Percentiles rank a stretch among this genome's conserved stretches.
These are phyloP conservation scores for Linnemannia elongata DNA, from an alignment of 192 early-diverging fungal genomes.

Conservation along the genomic window DNA sequence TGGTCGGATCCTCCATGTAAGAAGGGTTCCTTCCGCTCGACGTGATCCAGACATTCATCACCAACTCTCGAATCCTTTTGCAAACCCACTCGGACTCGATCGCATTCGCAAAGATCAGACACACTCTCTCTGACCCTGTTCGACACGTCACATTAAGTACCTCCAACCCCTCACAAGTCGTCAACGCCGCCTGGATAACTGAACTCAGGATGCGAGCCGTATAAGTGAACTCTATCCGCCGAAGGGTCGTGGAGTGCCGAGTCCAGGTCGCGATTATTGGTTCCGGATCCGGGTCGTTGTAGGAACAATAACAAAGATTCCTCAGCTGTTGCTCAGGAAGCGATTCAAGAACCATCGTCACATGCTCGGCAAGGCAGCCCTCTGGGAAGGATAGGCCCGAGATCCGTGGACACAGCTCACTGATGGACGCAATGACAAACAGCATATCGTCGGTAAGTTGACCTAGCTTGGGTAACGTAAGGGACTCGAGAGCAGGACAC, in stretches of 20 bases:
- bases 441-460: background rate
- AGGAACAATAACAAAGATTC: background rate
- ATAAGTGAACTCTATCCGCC: background rate
- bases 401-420: background rate
- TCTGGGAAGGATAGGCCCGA: background rate
- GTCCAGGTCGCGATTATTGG: background rate
- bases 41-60: background rate
- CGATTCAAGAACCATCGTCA: background rate
- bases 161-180: slow-evolving; percentile 1
- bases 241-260: background rate
- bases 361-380: background rate
- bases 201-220: background rate
- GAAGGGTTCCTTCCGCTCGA: background rate
- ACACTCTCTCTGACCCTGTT: background rate
- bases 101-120: background rate
- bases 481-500: background rate
- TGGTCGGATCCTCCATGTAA: background rate
- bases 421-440: background rate
- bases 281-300: background rate
- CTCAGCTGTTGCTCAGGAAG: background rate
- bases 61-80: background rate
- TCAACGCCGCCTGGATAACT: background rate
- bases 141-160: background rate
- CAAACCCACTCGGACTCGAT: background rate
- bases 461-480: background rate